A percentile compares a stretch with the other conserved stretches of the same genome.
Conservation (phyloP, 768 basidiomycete genomes). For the Trametes maxima region DNA sequence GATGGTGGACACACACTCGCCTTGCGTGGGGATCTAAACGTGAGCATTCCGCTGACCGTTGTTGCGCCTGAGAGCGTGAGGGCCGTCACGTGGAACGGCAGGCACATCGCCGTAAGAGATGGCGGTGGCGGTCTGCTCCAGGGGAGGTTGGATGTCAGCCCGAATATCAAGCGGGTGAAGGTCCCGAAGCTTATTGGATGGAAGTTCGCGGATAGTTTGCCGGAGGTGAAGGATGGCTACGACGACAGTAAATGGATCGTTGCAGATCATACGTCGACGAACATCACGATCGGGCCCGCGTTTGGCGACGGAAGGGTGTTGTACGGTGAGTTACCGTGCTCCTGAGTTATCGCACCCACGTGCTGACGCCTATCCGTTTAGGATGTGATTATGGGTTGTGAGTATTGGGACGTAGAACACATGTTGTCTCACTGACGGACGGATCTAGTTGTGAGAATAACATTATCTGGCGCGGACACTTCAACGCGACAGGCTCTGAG, state of each 20-base stretch:
- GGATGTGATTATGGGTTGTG: slow-evolving; percentile 86
- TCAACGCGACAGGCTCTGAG: slow-evolving; percentile 60
- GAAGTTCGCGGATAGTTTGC: slow-evolving; percentile 76
- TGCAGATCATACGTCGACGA: slow-evolving; percentile 72
- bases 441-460: slow-evolving; percentile 72
- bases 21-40: slow-evolving; percentile 70
- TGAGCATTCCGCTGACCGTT: slow-evolving; percentile 57
- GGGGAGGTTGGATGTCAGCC: slow-evolving; percentile 35
- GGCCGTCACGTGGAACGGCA: slow-evolving; percentile 75
- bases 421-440: not conserved
- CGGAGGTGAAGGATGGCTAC: slow-evolving; percentile 61
- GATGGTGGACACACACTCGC: slow-evolving; percentile 42
- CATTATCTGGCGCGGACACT: slow-evolving; percentile 83
- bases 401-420: slow-evolving; percentile 30
- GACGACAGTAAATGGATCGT: slow-evolving; percentile 65
- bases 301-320: slow-evolving; percentile 76
- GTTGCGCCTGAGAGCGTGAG: slow-evolving; percentile 58
- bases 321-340: slow-evolving; percentile 46
- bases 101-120: slow-evolving; percentile 31
- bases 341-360: not conserved
- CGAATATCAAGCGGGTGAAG: slow-evolving; percentile 34
- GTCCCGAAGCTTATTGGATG: slow-evolving; percentile 61
- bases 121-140: not conserved
- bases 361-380: slow-evolving; percentile 7
- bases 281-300: slow-evolving; percentile 66